phyloP scores from a whole-genome alignment of 192 early-diverging fungal genomes.

The Chytriomyces sp. region DNA sequence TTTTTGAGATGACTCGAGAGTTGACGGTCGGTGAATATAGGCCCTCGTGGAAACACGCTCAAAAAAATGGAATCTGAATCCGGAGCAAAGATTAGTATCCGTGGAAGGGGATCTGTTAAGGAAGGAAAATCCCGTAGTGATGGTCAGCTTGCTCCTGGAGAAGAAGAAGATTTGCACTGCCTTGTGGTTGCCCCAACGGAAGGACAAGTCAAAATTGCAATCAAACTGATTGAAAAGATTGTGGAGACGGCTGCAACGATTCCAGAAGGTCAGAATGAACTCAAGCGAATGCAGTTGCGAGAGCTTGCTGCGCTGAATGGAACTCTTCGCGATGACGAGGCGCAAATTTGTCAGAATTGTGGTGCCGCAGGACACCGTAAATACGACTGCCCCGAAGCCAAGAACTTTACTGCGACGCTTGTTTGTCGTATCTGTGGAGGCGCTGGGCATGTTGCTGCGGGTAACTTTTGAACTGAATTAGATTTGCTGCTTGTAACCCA shows the following conservation, averaged over 20 bases:
- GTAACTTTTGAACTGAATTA: conserved; percentile 23
- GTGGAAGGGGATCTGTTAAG: conserved; percentile 94
- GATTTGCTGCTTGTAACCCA: not conserved
- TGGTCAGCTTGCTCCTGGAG: conserved; percentile 53
- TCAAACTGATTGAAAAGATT: conserved; percentile 87
- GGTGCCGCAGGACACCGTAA: conserved; percentile 86
- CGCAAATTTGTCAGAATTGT: conserved; percentile 92
- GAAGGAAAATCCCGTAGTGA: conserved; percentile 78
- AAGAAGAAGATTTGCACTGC: conserved; percentile 84
- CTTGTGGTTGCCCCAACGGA: conserved; percentile 87
- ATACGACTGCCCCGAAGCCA: conserved; percentile 88
- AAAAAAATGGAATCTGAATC: conserved; percentile 95
- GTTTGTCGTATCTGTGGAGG: conserved; percentile 89
- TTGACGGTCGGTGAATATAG: not conserved
- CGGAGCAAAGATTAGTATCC: conserved; percentile 94
- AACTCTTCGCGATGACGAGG: conserved; percentile 94
- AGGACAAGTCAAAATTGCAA: conserved; percentile 83
- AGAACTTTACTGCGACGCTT: conserved; percentile 84
- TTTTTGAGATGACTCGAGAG: not conserved
- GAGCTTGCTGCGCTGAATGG: conserved; percentile 95
- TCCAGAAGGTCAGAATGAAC: conserved; percentile 94
- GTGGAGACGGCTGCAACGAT: conserved; percentile 88
- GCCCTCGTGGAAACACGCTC: conserved; percentile 94
- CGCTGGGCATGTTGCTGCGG: conserved; percentile 87
- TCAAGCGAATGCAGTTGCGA: conserved; percentile 92